Base-by-base conservation (phyloP, 805 yeast species). In the Metschnikowia picachoensis region DNA sequence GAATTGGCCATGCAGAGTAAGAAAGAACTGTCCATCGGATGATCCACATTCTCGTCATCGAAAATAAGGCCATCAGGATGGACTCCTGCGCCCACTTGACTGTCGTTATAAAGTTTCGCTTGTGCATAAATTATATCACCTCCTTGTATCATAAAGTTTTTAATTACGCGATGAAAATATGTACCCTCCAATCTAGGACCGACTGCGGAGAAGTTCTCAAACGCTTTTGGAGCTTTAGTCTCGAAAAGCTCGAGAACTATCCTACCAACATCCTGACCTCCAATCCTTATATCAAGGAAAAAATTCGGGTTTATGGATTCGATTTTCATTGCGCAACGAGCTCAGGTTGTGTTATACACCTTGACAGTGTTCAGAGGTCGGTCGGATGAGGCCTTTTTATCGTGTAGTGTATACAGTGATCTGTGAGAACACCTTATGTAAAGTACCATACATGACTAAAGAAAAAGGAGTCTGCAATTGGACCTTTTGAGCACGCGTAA, bases 141-240 rank as follows among this genome's bases (percentile, higher is more conserved):
- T 3, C 80, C 82, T 61, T 85, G 91, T 14, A 85, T 65, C 72
- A 84, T 78, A 58, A 86, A 86, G 59, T 82, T 85, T 57, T 78
- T 81, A 42, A 85, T 69, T 2, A 83, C 78, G 45, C 87, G 68
- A 55, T 83, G 85, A 61, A 87, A 83, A 34, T 62, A 67, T 35
- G 74, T 78, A 16, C 68, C 60, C 49, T 74, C 68, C 46, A 69
- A 77, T 1, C 70, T 54, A 14, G 73, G 55, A 6, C 40, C 44
- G 13, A 83, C 61, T 16, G 65, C 62, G 2, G 66, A 43, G 54
- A 86, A 82, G 60, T 82, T 82, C 16, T 67, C 60, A 3, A 71
- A 58, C 0, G 88, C 72, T 47, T 70, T 67, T 3, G 91, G 91
- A 0, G 92, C 89, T 36, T 65, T 40, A 35, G 61, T 66, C 30